A percentile compares a stretch with the other conserved stretches of the same genome.
phyloP scores from a whole-genome alignment of 2,329 filamentous ascomycete genomes.

The Nakataea oryzae region DNA sequence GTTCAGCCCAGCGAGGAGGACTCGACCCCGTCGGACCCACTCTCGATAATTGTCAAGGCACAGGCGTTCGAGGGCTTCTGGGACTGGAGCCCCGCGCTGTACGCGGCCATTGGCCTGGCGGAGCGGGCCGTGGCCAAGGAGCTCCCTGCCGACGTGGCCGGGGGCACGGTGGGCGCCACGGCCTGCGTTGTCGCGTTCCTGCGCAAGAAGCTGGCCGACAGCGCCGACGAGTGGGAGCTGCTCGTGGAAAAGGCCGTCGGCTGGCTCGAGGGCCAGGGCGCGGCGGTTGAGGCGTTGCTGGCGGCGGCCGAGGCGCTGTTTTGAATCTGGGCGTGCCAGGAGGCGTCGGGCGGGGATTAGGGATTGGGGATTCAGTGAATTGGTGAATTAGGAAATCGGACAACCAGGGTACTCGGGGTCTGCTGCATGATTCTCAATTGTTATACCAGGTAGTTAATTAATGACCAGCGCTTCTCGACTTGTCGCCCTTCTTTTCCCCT shows the following conservation, averaged over 20 bases:
- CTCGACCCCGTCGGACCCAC: slow-evolving; percentile 9
- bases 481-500: no score
- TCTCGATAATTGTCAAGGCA: slow-evolving; percentile 36
- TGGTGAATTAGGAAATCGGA: no score
- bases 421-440: no score
- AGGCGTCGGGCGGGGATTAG: no score
- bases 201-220: slow-evolving; percentile 27
- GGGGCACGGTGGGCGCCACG: slow-evolving; percentile 16
- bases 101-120: slow-evolving; percentile 14
- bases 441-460: no score
- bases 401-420: no score
- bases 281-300: neutral
- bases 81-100: slow-evolving; percentile 23
- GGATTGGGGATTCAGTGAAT: no score
- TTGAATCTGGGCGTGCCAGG: neutral
- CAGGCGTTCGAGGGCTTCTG: slow-evolving; percentile 49
- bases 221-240: slow-evolving; percentile 53
- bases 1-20: neutral
- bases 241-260: slow-evolving; percentile 22
- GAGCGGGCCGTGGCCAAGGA: slow-evolving; percentile 5
- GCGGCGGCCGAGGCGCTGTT: neutral
- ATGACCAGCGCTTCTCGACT: no score
- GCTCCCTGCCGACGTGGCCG: neutral
- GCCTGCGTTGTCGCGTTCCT: slow-evolving; percentile 36
- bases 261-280: slow-evolving; percentile 3